Conservation (phyloP, 2,329 filamentous ascomycete genomes). For the Byssochlamys sp. region DNA sequence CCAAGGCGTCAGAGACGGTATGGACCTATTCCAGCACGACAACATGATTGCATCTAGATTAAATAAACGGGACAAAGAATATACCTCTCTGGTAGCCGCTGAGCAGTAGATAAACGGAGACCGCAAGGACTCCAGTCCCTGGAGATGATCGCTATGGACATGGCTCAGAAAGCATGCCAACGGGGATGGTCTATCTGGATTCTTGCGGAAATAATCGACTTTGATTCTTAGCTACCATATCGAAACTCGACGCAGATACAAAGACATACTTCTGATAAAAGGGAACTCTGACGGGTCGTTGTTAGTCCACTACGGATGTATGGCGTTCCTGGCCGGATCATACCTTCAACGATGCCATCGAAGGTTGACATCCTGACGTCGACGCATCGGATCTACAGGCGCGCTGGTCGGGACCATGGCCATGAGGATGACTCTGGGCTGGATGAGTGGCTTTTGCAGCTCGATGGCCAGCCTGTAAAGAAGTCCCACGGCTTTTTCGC, state of each 20-base stretch:
- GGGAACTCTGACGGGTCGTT: constrained; percentile 55
- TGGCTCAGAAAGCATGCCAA: constrained; percentile 84
- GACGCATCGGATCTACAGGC: not conserved
- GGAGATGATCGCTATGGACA: constrained; percentile 81
- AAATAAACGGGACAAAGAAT: not conserved
- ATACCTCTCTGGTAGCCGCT: constrained; percentile 62
- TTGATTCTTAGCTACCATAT: constrained; percentile 4
- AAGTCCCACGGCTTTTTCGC: not conserved
- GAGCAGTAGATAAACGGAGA: constrained; percentile 88
- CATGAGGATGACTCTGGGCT: not conserved
- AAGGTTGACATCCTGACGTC: constrained; percentile 61
- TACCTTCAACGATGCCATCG: constrained; percentile 52
- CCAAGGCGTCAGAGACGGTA: too few relatives aligned
- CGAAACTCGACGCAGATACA: constrained; percentile 4
- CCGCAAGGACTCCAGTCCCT: constrained; percentile 64
- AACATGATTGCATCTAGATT: not conserved
- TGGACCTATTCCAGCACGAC: not conserved
- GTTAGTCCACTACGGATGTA: constrained; percentile 7
- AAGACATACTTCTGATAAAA: constrained; percentile 54
- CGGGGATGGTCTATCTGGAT: constrained; percentile 48
- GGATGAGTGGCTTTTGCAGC: not conserved
- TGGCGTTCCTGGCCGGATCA: not conserved
- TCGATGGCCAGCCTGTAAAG: not conserved
- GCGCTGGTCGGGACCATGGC: not conserved
- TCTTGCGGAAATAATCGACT: constrained; percentile 73